Evolutionary conservation across 192 early-diverging fungal genomes (phyloP).

Genomic region (Coemansia sp.): DNA sequence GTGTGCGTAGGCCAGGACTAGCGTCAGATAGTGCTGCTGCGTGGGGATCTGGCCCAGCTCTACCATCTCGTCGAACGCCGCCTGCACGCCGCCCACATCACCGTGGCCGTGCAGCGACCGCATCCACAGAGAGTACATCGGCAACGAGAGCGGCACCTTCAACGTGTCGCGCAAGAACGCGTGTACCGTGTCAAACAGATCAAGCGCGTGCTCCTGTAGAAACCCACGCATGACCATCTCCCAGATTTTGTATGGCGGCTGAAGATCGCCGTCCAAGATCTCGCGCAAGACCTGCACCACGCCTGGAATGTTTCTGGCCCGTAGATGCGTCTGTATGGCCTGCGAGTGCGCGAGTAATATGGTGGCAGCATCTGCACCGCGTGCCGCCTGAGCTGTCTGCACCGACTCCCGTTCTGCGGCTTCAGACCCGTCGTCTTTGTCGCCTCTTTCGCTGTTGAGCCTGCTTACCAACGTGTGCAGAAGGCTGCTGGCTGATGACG

Average conservation of each 20-base stretch:
- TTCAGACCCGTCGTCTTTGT: background rate
- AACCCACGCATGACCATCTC: constrained; percentile 34
- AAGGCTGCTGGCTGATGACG: constrained; percentile 6
- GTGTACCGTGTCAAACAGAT: constrained; percentile 40
- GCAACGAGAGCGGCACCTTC: constrained; percentile 35
- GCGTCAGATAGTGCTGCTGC: constrained; percentile 40
- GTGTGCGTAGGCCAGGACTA: constrained; percentile 46
- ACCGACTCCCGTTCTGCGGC: background rate
- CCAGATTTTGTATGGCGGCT: constrained; percentile 27
- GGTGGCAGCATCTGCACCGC: background rate
- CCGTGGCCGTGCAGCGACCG: constrained; percentile 42
- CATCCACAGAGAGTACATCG: constrained; percentile 50
- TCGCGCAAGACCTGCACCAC: constrained; percentile 29
- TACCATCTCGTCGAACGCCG: constrained; percentile 46
- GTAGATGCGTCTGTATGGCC: constrained; percentile 22
- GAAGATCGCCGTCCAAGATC: constrained; percentile 9
- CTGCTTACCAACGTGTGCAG: constrained; percentile 4
- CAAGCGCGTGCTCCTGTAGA: constrained; percentile 43
- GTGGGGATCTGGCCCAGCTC: constrained; percentile 44
- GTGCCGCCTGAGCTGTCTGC: background rate
- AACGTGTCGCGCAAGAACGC: constrained; percentile 37
- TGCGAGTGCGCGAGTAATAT: constrained; percentile 8
- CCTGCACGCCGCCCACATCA: constrained; percentile 37
- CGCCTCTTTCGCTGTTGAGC: background rate
- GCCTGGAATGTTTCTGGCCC: constrained; percentile 31